Base-by-base conservation (phyloP, 1,139 yeast genomes). In the Spathaspora sp. region DNA sequence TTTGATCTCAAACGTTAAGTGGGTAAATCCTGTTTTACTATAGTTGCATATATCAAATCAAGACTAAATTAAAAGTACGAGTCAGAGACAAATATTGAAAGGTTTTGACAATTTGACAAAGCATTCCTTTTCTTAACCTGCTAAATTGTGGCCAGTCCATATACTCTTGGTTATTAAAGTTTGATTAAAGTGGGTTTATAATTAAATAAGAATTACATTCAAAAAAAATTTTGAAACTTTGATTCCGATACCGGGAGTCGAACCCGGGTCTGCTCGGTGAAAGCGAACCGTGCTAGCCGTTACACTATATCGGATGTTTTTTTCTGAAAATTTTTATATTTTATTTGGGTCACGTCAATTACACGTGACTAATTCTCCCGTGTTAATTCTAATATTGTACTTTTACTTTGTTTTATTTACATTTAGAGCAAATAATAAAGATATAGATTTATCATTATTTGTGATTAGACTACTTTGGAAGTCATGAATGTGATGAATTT, bases 231-330 rank as follows among this genome's bases (percentile, higher is more conserved):
- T 7, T 65, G 67, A 68, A 65, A 54, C 45, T 51, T 49, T 7
- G 9, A 47, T 78, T 81, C 86, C 86, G 85, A 80, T 80, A 76
- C 86, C 82, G 86, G 86, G 86, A 81, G 82, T 81, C 84, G 86
- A 81, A 81, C 86, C 86, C 86, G 82, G 86, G 83, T 78, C 75
- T 81, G 85, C 85, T 78, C 86, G 84, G 86, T 81, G 86, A 81
- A 80, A 81, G 85, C 84, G 85, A 77, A 80, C 85, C 83, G 85
- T 81, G 86, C 82, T 81, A 81, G 81, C 86, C 86, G 84, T 80
- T 81, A 81, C 86, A 81, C 86, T 78, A 81, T 76, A 81, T 80
- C 86, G 86, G 85, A 81, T 38, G 37, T 29, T 39, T 47, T 36
- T 36, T 31, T 31, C 15, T 5, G 4, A 10, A 8, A 18, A 10